phyloP scores from a whole-genome alignment of 2,329 filamentous ascomycete genomes.

The Trichoderma asperellum region DNA sequence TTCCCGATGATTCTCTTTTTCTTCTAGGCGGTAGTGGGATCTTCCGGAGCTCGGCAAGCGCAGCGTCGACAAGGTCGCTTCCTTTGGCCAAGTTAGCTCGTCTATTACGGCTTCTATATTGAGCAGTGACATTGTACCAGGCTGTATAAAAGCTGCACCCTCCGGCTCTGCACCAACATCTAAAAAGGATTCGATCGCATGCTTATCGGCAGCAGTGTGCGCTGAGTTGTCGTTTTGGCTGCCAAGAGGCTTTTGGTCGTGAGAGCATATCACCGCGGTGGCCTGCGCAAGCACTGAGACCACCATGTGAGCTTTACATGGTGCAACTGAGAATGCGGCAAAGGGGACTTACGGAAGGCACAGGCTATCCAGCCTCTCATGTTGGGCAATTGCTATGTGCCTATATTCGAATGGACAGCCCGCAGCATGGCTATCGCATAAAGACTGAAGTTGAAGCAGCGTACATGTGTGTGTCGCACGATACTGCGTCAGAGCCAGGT shows the following conservation, averaged over 20 bases:
- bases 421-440: constrained; percentile 38
- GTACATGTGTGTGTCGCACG: constrained; percentile 10
- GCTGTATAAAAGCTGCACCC: constrained; percentile 40
- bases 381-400: constrained; percentile 44
- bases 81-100: constrained; percentile 41
- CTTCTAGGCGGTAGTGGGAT: constrained; percentile 51
- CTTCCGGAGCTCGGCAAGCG: constrained; percentile 55
- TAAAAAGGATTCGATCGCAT: constrained; percentile 40
- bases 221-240: constrained; percentile 38
- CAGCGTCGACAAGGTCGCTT: constrained; percentile 57
- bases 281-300: constrained; percentile 54
- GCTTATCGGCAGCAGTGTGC: constrained; percentile 39
- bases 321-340: constrained; percentile 22
- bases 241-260: constrained; percentile 46
- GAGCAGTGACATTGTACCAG: constrained; percentile 40
- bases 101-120: constrained; percentile 24
- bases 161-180: constrained; percentile 39
- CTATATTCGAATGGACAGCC: constrained; percentile 33
- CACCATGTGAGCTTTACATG: constrained; percentile 33
- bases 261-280: constrained; percentile 43
- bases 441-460: neutral
- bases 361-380: constrained; percentile 49
- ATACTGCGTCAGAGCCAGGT: constrained; percentile 22
- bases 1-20: constrained; percentile 50
- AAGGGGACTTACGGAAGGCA: constrained; percentile 47